Evolutionary conservation across 2,329 filamentous ascomycete genomes (phyloP), one percentile per base, ranked within the genome.

Genomic region (Xylaria multiplex): DNA sequence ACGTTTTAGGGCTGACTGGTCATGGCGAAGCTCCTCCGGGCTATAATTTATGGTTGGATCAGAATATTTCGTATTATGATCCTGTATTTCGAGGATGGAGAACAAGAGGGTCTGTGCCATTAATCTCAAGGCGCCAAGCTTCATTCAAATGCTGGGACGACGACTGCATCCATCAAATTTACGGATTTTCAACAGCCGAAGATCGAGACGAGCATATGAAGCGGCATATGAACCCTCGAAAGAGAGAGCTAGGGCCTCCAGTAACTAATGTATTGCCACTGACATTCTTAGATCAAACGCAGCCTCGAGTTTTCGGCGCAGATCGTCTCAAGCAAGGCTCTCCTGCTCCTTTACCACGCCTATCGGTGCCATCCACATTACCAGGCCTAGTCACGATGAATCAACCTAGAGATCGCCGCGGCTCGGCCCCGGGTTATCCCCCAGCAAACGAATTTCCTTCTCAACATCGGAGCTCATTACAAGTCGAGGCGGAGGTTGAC

Each of bases 131-230:
- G 56, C 74, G 72, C 42, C 77, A 79, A 46, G 76, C 77, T 56
- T 83, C 83, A 11, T 83, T 83, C 75, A 88, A 86, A 74, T 88
- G 86, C 75, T 83, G 79, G 76, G 79, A 87, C 67, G 83, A 87
- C 59, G 79, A 79, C 62, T 88, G 86, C 71, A 76, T 85, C 65
- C 82, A 86, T 74, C 88, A 87, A 74, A 82, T 88, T 43, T 88
- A 88, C 69, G 86, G 86, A 35, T 87, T 88, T 72, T 72, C 79
- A 42, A 83, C 80, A 63, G 78, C 78, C 43, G 78, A 83, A 59
- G 85, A 87, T 66, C 81, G 85, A 59, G 84, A 87, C 62, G 79
- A 79, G 42, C 86, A 88, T 73, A 73, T 79, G 46, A 81, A 78
- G 67, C 79, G 84, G 60, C 85, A 88, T 72, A 67, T 71, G n/a